Evolutionary conservation across 768 basidiomycete genomes (phyloP), one percentile per base, ranked within the genome.

Genomic region (Collybia nuda): DNA sequence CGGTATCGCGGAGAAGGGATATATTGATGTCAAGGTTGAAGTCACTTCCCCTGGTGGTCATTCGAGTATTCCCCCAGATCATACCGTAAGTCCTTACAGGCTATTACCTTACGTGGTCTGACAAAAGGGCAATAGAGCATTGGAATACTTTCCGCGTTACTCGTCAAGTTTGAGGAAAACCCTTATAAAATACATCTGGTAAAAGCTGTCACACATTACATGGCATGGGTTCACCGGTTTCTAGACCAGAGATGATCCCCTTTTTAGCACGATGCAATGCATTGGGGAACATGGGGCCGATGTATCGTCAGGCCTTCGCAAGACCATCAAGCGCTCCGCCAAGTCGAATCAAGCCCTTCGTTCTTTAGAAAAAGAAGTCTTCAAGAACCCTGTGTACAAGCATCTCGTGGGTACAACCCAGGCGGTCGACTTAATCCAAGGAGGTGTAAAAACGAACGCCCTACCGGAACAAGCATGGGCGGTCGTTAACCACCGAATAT

Each of bases 41-140:
- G 82, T 94, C 6, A 68, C 76, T 12, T 72, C 85, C 0, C 74
- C 84, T 0, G 93, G 93, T 5, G 93, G 93, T 0, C 94, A 95
- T 66, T 93, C 92, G 0, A 89, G 86, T 58, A 70, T 93, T 12
- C 94, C 94, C 14, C 90, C 89, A 14, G 59, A 68, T 2, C 92
- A 97, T 56, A 96, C 93, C 2, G 88, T 82, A 61, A 56, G 75
- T 55, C 2, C 18, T 51, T 26, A 5, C 22, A 22, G 7, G 17
- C 39, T 2, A 2, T 24, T 6, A n/a, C 32, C 24, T 14, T 5
- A 2, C 22, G 14, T 40, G 21, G 11, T n/a, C 5, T 6, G 42
- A 26, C 2, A 14, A 43, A 19, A n/a, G 40, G n/a, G 2, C 48
- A 42, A 19, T 21, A 88, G 86, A 83, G 83, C 50, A 92, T 96